Evolutionary conservation across 306 rosid species (phyloP), one percentile per base, ranked within the genome.

Genomic region (Vigna reflexopilosa): DNA sequence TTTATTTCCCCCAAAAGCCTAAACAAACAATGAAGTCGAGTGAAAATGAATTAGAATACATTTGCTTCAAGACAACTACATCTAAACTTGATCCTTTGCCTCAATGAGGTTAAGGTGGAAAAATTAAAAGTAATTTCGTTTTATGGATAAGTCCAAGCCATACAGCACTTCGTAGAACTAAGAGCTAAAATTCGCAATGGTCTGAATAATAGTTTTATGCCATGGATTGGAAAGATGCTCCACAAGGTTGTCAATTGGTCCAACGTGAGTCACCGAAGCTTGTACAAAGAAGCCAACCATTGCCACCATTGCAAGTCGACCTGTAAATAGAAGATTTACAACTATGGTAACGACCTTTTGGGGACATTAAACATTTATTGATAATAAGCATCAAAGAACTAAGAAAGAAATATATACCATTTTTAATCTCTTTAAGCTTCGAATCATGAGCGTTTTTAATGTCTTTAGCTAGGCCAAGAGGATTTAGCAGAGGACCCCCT

Each of bases 401-500:
- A 64, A 72, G 71, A 10, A 73, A 83, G 56, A 49, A 48, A 2
- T 30, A 28, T 30, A 28, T 66, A 90, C 98, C 98, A 40, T 95
- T 95, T 80, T 91, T 95, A 12, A 95, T 90, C 91, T 92, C 96
- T 87, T 92, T 91, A 32, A 92, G 97, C 88, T 95, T 95, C 96
- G 80, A 91, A 3, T 88, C 91, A 64, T 84, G 93, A 67, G 96
- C 96, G 5, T 77, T 90, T 54, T 86, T 85, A 22, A 93, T 88
- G 73, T 95, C 98, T 87, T 91, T 95, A 28, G 97, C 97, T 51
- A 91, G 44, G 76, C 97, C 96, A 38, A 95, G 92, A 73, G 98
- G 98, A 79, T 92, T 95, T 14, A 95, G 84, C 83, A 92, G 74
- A 63, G 93, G 93, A 59, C 98, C 97, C 12, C 96, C 98, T 30